Evolutionary conservation across 805 yeast species (phyloP), one percentile per base, ranked within the genome.

Genomic region (Blastobotrys parvus): DNA sequence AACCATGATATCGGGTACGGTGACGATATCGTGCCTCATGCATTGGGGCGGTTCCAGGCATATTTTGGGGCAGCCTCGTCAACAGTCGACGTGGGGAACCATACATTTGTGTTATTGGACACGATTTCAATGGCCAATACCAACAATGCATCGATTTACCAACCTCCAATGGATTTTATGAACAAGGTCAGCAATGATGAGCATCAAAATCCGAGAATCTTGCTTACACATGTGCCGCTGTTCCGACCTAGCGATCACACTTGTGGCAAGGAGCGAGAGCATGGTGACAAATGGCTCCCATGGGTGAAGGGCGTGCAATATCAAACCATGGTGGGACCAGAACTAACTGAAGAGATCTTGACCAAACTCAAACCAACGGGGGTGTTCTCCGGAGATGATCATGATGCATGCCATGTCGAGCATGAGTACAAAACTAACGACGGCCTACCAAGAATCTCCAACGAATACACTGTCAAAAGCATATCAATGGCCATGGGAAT

Each of bases 1-100:
- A 92, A 92, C 58, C 99, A 92, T 60, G 99, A 92, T 59, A 86
- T 94, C 50, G 99, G 99, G 0, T 90, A 82, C 63, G 95, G 92
- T 22, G 75, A 79, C 46, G 77, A 78, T 0, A 77, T 92, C 13
- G 68, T 77, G 15, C 69, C 71, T 20, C 61, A 68, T 1, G 77
- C 80, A 19, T 62, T 74, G 36, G 62, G 74, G 29, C 65, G 97
- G 51, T 92, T 89, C 62, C 64, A 72, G 32, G 65, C 79, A 1
- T 72, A 68, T 56, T 90, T 87, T 60, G 98, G 97, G 1, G 77
- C 76, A 33, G 66, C 92, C 0, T 69, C 72, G 17, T 70, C 74
- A 13, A 65, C 63, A 13, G 55, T 71, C 29, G 70, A 74, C n/a
- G 51, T 81, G 2, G 82, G 79, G 1, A 84, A 83, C 50, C 94